These are phyloP conservation scores for Cyclocybe cylindracea DNA, from an alignment of 768 basidiomycete species.

Conservation along the genomic window DNA sequence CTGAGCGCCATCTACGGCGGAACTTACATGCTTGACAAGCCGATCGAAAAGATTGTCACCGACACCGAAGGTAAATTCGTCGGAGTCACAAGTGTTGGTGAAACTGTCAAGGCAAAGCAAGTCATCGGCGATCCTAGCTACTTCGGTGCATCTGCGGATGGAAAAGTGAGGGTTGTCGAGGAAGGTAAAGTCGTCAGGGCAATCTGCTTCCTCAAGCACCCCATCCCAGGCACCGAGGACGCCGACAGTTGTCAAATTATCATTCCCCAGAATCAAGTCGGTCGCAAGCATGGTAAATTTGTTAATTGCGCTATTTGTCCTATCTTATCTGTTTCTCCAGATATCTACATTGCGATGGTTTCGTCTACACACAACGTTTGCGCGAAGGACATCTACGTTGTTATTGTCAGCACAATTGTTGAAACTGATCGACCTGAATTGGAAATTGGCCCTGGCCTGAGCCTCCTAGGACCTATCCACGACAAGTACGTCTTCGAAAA, in stretches of 20 bases:
- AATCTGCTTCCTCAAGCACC: conserved; percentile 97
- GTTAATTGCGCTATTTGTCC: background rate
- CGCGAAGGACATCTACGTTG: conserved; percentile 92
- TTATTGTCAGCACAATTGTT: conserved; percentile 97
- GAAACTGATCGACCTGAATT: conserved; percentile 91
- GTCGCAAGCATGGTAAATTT: conserved; percentile 81
- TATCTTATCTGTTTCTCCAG: conserved; percentile 40
- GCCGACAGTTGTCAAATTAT: conserved; percentile 96
- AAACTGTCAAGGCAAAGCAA: conserved; percentile 96
- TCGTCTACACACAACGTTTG: conserved; percentile 98
- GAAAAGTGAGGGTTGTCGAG: conserved; percentile 87
- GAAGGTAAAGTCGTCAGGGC: conserved; percentile 94
- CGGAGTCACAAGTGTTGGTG: conserved; percentile 85
- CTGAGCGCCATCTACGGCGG: conserved; percentile 98
- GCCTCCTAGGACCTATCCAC: conserved; percentile 87
- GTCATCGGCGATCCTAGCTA: conserved; percentile 98
- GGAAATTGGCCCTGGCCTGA: conserved; percentile 91
- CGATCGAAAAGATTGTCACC: conserved; percentile 86
- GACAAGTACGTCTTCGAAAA: conserved; percentile 71
- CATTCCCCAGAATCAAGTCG: conserved; percentile 98
- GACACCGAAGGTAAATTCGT: conserved; percentile 86
- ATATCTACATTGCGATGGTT: conserved; percentile 98
- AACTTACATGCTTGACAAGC: conserved; percentile 99
- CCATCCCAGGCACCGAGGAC: conserved; percentile 96
- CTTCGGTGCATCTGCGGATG: conserved; percentile 73